phyloP scores from a whole-genome alignment of 305 asterid species.

The Petunia hybrid region DNA sequence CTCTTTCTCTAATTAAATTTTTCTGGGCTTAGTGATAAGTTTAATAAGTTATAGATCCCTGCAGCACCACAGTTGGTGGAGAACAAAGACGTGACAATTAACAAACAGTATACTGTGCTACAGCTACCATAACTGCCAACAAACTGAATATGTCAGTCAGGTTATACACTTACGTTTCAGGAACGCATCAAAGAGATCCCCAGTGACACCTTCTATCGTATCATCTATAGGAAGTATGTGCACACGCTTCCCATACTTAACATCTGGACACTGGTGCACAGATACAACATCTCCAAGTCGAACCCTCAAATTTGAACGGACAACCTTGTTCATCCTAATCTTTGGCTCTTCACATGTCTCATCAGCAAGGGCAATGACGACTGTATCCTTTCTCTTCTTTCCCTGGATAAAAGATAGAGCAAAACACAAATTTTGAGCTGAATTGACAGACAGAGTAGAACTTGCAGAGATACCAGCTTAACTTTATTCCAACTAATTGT shows the following conservation, averaged over 20 bases:
- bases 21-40: not conserved
- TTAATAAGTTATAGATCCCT: not conserved
- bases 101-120: slow-evolving; percentile 2
- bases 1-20: not conserved
- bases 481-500: not conserved
- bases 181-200: slow-evolving; percentile 78
- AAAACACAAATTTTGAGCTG: slow-evolving; percentile 1
- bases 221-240: slow-evolving; percentile 85
- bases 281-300: slow-evolving; percentile 86
- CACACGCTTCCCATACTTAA: slow-evolving; percentile 81
- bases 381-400: slow-evolving; percentile 80
- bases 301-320: slow-evolving; percentile 74
- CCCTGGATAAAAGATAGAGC: slow-evolving; percentile 55
- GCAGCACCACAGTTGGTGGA: not conserved
- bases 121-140: not conserved
- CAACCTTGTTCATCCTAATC: slow-evolving; percentile 87
- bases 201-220: slow-evolving; percentile 82
- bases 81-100: not conserved
- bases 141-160: not conserved
- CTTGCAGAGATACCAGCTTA: not conserved
- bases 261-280: slow-evolving; percentile 87
- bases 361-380: slow-evolving; percentile 83
- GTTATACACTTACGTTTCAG: slow-evolving; percentile 65
- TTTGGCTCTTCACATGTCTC: slow-evolving; percentile 81
- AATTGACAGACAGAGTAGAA: not conserved